phyloP scores from a whole-genome alignment of 345 rosid species.

The Microthlaspi erraticum region DNA sequence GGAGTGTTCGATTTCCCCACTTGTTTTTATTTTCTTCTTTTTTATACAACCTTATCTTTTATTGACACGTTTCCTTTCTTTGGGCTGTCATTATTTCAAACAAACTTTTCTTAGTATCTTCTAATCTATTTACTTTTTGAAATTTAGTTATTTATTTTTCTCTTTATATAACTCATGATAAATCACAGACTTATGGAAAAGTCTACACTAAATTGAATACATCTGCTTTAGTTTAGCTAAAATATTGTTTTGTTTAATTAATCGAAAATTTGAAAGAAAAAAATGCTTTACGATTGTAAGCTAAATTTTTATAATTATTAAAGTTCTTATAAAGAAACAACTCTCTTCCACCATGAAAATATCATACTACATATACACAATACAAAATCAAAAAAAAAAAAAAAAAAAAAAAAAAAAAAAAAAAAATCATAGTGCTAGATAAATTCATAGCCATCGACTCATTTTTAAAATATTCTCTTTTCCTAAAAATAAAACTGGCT shows the following conservation, averaged over 20 bases:
- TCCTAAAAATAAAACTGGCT: not conserved
- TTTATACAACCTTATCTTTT: no score
- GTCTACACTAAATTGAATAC: not conserved
- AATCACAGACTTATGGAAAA: no score
- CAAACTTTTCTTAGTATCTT: no score
- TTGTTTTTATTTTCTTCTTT: no score
- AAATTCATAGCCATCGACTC: not conserved
- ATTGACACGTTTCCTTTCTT: no score
- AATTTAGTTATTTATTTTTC: no score
- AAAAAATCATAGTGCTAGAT: not conserved
- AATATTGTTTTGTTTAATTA: not conserved
- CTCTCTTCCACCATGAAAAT: conserved; percentile 4
- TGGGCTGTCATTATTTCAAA: no score
- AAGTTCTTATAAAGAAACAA: not conserved
- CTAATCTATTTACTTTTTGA: no score
- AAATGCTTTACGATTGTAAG: not conserved
- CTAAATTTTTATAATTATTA: not conserved
- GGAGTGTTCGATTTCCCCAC: no score
- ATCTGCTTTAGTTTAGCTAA: not conserved
- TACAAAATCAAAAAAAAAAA: no score
- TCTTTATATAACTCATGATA: no score
- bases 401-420: no score
- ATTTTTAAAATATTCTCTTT: not conserved
- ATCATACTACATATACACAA: not conserved
- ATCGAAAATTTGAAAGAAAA: not conserved